Evolutionary conservation across 805 yeast genomes (phyloP).

Genomic region (Metschnikowia rubicola): DNA sequence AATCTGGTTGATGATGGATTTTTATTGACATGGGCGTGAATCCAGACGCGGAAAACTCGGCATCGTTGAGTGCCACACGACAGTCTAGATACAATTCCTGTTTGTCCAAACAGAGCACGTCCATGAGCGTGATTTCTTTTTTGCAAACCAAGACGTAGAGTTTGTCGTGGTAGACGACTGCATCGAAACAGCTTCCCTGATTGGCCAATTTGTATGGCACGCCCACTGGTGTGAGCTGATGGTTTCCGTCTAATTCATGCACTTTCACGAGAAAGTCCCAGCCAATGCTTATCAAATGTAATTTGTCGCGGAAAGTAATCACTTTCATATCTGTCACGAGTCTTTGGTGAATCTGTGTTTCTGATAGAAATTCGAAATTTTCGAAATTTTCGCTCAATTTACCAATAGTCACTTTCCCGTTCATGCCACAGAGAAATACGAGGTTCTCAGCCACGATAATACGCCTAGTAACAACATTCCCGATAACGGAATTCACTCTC

Average conservation of each 20-base stretch:
- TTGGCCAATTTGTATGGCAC: slow-evolving; percentile 38
- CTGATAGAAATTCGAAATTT: slow-evolving; percentile 5
- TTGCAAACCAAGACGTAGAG: slow-evolving; percentile 54
- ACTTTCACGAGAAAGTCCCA: slow-evolving; percentile 51
- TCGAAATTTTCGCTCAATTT: slow-evolving; percentile 1
- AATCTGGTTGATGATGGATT: slow-evolving; percentile 10
- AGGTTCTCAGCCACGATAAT: slow-evolving; percentile 24
- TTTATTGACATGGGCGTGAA: slow-evolving; percentile 55
- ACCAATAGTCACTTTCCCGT: slow-evolving; percentile 40
- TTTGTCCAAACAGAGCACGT: slow-evolving; percentile 33
- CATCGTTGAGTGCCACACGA: slow-evolving; percentile 61
- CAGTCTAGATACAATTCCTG: slow-evolving; percentile 25
- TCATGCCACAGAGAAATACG: slow-evolving; percentile 49
- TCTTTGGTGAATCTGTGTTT: slow-evolving; percentile 32
- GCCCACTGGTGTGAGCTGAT: slow-evolving; percentile 4
- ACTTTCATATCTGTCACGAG: slow-evolving; percentile 37
- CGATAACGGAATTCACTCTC: slow-evolving; percentile 19
- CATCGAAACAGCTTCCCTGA: slow-evolving; percentile 51
- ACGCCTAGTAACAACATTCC: slow-evolving; percentile 33
- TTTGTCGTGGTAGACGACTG: slow-evolving; percentile 21
- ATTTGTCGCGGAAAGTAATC: slow-evolving; percentile 15
- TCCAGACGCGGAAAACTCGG: slow-evolving; percentile 63
- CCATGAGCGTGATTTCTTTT: slow-evolving; percentile 55
- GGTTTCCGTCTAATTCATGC: slow-evolving; percentile 23
- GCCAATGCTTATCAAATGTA: slow-evolving; percentile 53